phyloP scores from a whole-genome alignment of 2,329 filamentous ascomycete species.

The Fusarium citri region DNA sequence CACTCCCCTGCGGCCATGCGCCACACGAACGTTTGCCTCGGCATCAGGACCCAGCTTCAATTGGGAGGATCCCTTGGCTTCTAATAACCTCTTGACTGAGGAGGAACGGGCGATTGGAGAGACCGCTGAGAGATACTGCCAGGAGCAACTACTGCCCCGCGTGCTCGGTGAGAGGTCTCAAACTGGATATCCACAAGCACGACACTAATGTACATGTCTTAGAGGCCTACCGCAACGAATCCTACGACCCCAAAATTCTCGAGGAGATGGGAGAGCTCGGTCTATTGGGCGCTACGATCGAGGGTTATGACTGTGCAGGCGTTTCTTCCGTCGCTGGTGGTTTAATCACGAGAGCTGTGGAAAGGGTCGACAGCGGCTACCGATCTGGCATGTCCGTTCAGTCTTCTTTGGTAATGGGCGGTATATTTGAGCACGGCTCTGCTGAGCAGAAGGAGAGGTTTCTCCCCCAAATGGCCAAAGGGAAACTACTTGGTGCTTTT shows the following conservation, averaged over 20 bases:
- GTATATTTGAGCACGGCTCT: slow-evolving; percentile 89
- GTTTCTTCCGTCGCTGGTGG: slow-evolving; percentile 90
- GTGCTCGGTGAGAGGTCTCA: slow-evolving; percentile 74
- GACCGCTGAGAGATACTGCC: slow-evolving; percentile 92
- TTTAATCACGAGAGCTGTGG: slow-evolving; percentile 88
- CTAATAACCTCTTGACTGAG: slow-evolving; percentile 82
- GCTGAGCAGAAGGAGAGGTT: slow-evolving; percentile 88
- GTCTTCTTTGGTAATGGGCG: slow-evolving; percentile 92
- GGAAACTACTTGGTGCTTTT: slow-evolving; percentile 85
- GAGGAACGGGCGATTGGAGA: slow-evolving; percentile 92
- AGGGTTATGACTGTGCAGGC: slow-evolving; percentile 90
- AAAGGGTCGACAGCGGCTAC: slow-evolving; percentile 91
- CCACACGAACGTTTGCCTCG: slow-evolving; percentile 53
- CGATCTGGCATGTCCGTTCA: slow-evolving; percentile 94
- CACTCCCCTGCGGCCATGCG: slow-evolving; percentile 42
- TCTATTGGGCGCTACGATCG: slow-evolving; percentile 85
- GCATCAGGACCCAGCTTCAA: slow-evolving; percentile 68
- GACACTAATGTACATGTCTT: slow-evolving; percentile 14
- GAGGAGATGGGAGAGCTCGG: slow-evolving; percentile 93
- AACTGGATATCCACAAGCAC: background rate
- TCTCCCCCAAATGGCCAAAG: slow-evolving; percentile 83
- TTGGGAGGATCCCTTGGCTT: slow-evolving; percentile 89
- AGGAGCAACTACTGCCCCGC: slow-evolving; percentile 86
- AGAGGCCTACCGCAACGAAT: slow-evolving; percentile 88
- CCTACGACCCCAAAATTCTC: slow-evolving; percentile 87